phyloP scores from a whole-genome alignment of 2,329 filamentous ascomycete genomes.

The Teratosphaeria destructans region DNA sequence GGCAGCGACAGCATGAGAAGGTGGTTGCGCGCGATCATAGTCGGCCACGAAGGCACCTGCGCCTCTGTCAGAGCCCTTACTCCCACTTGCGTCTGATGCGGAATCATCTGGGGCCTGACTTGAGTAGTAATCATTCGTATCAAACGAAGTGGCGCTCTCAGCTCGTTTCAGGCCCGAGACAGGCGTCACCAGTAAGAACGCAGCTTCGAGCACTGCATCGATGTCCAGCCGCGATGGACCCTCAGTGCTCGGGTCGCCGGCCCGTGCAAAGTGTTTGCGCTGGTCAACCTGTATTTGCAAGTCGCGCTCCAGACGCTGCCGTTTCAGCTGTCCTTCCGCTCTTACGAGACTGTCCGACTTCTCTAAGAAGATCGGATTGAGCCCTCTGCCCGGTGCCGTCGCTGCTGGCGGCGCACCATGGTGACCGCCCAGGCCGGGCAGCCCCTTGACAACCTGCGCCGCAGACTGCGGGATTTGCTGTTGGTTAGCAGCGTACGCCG shows the following conservation, averaged over 20 bases:
- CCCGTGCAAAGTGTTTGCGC: slow-evolving; percentile 38
- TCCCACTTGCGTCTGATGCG: slow-evolving; percentile 38
- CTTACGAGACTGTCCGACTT: slow-evolving; percentile 78
- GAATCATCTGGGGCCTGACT: slow-evolving; percentile 73
- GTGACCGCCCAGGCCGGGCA: slow-evolving; percentile 14
- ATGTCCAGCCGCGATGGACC: slow-evolving; percentile 32
- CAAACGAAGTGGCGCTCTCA: slow-evolving; percentile 67
- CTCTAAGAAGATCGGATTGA: slow-evolving; percentile 73
- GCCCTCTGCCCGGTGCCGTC: slow-evolving; percentile 34
- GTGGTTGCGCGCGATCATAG: slow-evolving; percentile 13
- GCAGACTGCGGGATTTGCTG: slow-evolving; percentile 8
- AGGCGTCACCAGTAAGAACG: slow-evolving; percentile 63
- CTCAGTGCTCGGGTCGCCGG: slow-evolving; percentile 42
- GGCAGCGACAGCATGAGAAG: slow-evolving; percentile 3
- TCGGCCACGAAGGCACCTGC: slow-evolving; percentile 25
- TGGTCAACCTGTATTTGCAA: slow-evolving; percentile 70
- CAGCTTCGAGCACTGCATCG: slow-evolving; percentile 39
- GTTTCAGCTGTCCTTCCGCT: slow-evolving; percentile 69
- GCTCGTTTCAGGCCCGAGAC: slow-evolving; percentile 48
- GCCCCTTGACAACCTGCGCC: slow-evolving; percentile 5
- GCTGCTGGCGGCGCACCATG: slow-evolving; percentile 2
- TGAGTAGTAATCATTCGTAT: slow-evolving; percentile 93
- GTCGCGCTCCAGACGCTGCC: slow-evolving; percentile 67
- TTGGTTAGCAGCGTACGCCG: slow-evolving; percentile 14
- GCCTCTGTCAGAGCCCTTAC: slow-evolving; percentile 36